phyloP scores from a whole-genome alignment of 208 protist species.

The Giardia muris region DNA sequence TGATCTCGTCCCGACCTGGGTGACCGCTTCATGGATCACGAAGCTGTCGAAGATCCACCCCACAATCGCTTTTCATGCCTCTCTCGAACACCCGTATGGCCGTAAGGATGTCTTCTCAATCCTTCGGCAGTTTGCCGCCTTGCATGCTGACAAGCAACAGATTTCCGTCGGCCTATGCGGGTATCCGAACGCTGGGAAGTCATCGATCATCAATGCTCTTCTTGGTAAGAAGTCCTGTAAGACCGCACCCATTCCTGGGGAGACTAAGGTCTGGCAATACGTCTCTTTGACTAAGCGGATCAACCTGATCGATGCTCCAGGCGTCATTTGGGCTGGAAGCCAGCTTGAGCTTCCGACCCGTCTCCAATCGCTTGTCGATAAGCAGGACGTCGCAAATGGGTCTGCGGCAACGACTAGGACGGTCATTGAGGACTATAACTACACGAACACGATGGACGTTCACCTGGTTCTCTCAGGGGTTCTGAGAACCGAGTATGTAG shows the following conservation, averaged over 20 bases:
- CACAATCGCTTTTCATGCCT: conserved; percentile 96
- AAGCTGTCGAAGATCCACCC: conserved; percentile 86
- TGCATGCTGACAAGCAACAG: conserved; percentile 62
- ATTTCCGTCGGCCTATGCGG: conserved; percentile 85
- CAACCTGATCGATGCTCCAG: conserved; percentile 98
- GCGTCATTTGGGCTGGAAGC: conserved; percentile 61
- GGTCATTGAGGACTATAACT: neutral
- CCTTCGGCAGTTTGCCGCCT: conserved; percentile 75
- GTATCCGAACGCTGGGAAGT: conserved; percentile 98
- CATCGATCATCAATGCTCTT: conserved; percentile 96
- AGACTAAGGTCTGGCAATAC: conserved; percentile 99
- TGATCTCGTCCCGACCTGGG: conserved; percentile 94
- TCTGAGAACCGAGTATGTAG: conserved; percentile 59
- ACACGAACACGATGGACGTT: conserved; percentile 52
- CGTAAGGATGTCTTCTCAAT: conserved; percentile 93
- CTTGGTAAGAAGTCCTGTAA: conserved; percentile 80
- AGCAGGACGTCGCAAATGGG: neutral
- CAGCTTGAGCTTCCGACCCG: conserved; percentile 10
- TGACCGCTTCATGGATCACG: conserved; percentile 75
- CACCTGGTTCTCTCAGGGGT: conserved; percentile 92
- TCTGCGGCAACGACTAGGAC: neutral
- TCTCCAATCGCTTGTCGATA: neutral
- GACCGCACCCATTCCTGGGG: conserved; percentile 92
- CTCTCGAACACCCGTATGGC: conserved; percentile 92
- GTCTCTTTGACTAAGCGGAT: conserved; percentile 87